Evolutionary conservation across 2,329 filamentous ascomycete genomes (phyloP), one percentile per base, ranked within the genome.

Genomic region (Fusarium sulawesiense): DNA sequence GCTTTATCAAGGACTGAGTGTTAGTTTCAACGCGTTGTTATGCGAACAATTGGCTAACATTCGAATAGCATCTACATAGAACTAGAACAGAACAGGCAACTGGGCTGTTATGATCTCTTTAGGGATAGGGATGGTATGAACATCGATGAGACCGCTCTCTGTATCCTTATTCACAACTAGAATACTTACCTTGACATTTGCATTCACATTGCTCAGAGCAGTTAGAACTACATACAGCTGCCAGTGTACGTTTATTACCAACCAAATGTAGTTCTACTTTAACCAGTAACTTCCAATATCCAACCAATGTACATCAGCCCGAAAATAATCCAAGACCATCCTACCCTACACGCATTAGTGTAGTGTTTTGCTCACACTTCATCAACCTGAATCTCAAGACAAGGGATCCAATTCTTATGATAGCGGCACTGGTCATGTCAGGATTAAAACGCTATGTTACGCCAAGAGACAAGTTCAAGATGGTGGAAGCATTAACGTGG

Each of bases 401-500:
- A n/a, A 10, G n/a, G 18, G 18, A n/a, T 9, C 34, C 10, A n/a
- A n/a, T 12, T 37, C 34, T 37, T n/a, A 12, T 37, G 10, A n/a
- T n/a, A 37, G 18, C 34, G 6, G 18, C 34, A n/a, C 18, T n/a
- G 3, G n/a, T 37, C 18, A 12, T 37, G n/a, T 37, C 18, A 37
- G 18, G 34, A 37, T 11, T 12, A 10, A 37, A 11, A 18, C 6
- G 18, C 18, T 37, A n/a, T 37, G 6, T 37, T n/a, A 37, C 18
- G 18, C 18, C 16, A 10, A 34, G 27, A 23, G 18, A 18, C 16
- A 27, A 4, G 25, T 18, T 34, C 7, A 51, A 42, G 21, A 23
- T 30, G 47, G 20, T 46, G 48, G 29, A 64, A 54, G 45, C 57
- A 72, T 72, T n/a, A 71, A 71, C 68, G 48, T 71, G 69, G 69